Evolutionary conservation across 805 yeast species (phyloP), one percentile per base, ranked within the genome.

Genomic region (Kluyveromyces dobzhanskii): DNA sequence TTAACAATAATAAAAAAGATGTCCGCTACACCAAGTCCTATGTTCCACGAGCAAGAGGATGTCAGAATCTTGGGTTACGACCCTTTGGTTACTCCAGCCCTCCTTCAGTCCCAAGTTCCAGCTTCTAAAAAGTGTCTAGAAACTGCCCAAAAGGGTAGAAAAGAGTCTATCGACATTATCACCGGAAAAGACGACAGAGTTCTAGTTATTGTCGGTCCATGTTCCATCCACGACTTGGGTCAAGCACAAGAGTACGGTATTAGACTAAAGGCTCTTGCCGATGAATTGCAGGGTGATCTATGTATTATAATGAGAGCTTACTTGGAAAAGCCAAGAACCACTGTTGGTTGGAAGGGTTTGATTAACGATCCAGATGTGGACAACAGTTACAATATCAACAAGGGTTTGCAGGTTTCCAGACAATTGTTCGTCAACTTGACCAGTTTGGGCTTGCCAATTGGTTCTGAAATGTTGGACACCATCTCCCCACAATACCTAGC

Each of bases 341-440:
- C 97, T 17, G 97, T 90, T 40, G 98, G 98, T 48, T 90, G 98
- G 98, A 90, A 90, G 67, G 98, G 98, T 54, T 71, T 90, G 55
- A 87, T 90, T 61, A 90, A 90, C 64, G 98, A 90, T 65, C 98
- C 98, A 34, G 95, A 90, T 56, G 76, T 90, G 44, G 85, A 90
- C 65, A 83, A 84, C 56, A 71, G 96, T 35, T 92, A 82, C 76
- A 82, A 90, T 62, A 92, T 90, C 62, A 90, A 90, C 75, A 85
- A 86, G 67, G 98, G 98, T 56, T 72, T 90, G 48, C 77, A 86
- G 54, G 75, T 85, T 29, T 76, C 97, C 10, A 80, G 98, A 69
- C 74, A 82, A 58, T 73, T 92, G 61, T 90, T 83, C 63, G 77
- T 76, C 40, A 84, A 85, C 47, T 74, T 88, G 54, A 88, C 96